phyloP scores from a whole-genome alignment of 192 early-diverging fungal species.

The Helicostylum pulchrum region DNA sequence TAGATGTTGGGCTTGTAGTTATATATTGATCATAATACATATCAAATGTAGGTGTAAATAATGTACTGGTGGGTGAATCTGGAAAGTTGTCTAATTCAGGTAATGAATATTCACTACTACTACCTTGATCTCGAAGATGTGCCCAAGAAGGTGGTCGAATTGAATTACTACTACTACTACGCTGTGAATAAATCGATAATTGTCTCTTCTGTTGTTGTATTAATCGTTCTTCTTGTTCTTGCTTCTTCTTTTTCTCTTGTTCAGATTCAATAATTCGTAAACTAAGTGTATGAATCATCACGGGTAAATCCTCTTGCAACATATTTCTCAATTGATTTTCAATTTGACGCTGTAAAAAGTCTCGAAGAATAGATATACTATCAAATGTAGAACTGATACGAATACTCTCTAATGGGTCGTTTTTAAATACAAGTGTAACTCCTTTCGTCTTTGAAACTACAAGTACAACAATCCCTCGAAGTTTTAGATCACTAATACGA shows the following conservation, averaged over 20 bases:
- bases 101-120: background rate
- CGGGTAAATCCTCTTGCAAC: constrained; percentile 92
- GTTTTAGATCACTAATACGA: constrained; percentile 81
- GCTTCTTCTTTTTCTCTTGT: constrained; percentile 39
- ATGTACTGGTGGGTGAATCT: background rate
- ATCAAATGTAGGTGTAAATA: background rate
- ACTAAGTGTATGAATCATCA: constrained; percentile 89
- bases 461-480: constrained; percentile 90
- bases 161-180: too few relatives aligned
- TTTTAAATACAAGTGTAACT: constrained; percentile 95
- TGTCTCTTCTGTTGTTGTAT: background rate
- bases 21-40: background rate
- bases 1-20: background rate
- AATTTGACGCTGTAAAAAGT: constrained; percentile 88
- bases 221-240: constrained; percentile 13
- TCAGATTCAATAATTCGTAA: constrained; percentile 62
- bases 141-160: too few relatives aligned
- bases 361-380: constrained; percentile 79
- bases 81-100: background rate
- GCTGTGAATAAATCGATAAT: background rate
- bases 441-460: constrained; percentile 93
- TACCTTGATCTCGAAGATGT: too few relatives aligned
- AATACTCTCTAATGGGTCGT: constrained; percentile 92
- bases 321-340: constrained; percentile 84
- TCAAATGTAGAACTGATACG: constrained; percentile 98